Conservation (phyloP, 768 basidiomycete species). For the Psilocybe cyanescens region DNA sequence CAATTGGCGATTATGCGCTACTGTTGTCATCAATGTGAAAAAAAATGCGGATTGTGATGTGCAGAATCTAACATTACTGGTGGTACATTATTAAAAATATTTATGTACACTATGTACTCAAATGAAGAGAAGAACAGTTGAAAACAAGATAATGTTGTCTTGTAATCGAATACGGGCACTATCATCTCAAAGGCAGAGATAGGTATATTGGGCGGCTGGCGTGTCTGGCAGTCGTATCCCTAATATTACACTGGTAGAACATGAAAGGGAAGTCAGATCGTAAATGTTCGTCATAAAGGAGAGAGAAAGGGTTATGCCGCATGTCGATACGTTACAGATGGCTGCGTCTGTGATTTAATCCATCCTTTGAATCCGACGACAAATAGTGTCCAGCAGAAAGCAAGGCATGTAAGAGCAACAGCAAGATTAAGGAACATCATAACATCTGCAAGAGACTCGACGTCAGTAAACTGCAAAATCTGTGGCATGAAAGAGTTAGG, state of each 20-base stretch:
- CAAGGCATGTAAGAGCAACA: conserved; percentile 84
- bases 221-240: neutral
- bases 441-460: conserved; percentile 52
- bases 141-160: neutral
- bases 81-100: neutral
- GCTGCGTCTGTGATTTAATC: conserved; percentile 51
- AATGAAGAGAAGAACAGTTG: neutral
- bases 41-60: neutral
- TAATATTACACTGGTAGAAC: conserved; percentile 1
- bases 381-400: conserved; percentile 82
- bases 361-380: conserved; percentile 85
- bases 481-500: conserved; percentile 1
- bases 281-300: conserved; percentile 8
- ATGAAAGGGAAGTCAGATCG: neutral
- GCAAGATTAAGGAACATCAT: conserved; percentile 91
- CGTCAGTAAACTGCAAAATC: conserved; percentile 9
- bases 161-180: neutral
- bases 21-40: conserved; percentile 25
- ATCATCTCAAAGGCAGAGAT: neutral
- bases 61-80: neutral
- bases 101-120: neutral
- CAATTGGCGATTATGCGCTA: conserved; percentile 66
- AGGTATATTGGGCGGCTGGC: neutral
- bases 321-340: conserved; percentile 34
- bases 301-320: conserved; percentile 18